Evolutionary conservation across 371 early-diverging fungal genomes (phyloP).

Genomic region (Mortierella sp.): DNA sequence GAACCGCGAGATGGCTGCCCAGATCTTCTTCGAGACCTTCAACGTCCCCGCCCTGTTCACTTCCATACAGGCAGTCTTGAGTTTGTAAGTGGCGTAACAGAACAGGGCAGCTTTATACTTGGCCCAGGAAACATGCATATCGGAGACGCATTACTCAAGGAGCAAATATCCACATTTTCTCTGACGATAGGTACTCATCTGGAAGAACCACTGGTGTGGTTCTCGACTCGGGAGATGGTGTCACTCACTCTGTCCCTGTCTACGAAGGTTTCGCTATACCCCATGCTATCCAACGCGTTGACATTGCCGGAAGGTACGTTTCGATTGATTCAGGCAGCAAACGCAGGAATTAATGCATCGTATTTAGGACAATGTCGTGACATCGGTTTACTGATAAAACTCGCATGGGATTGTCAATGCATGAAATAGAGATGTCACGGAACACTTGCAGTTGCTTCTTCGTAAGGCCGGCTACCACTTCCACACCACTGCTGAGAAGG

Average conservation of each 20-base stretch:
- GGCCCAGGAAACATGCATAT: background rate
- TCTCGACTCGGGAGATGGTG: conserved; percentile 99
- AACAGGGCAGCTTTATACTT: background rate
- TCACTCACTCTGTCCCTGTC: conserved; percentile 99
- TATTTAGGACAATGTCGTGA: background rate
- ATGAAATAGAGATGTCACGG: conserved; percentile 94
- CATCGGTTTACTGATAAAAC: background rate
- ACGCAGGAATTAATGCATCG: no score
- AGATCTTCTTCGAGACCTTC: conserved; percentile 99
- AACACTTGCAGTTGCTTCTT: conserved; percentile 97
- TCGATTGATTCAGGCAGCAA: background rate
- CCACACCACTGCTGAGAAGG: conserved; percentile 99
- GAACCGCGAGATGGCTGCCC: conserved; percentile 99
- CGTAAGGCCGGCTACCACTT: conserved; percentile 99
- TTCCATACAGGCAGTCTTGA: conserved; percentile 88
- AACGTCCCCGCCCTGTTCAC: conserved; percentile 99
- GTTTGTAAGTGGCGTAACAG: conserved; percentile 32
- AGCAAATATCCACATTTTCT: background rate
- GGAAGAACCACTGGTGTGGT: conserved; percentile 99
- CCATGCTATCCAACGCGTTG: conserved; percentile 98
- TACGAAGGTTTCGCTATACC: conserved; percentile 99
- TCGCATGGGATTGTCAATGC: conserved; percentile 67
- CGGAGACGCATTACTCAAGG: conserved; percentile 89
- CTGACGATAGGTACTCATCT: conserved; percentile 60
- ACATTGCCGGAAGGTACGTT: conserved; percentile 76